Conservation (phyloP, 2,329 filamentous ascomycete genomes). For the Colletotrichum siamense region DNA sequence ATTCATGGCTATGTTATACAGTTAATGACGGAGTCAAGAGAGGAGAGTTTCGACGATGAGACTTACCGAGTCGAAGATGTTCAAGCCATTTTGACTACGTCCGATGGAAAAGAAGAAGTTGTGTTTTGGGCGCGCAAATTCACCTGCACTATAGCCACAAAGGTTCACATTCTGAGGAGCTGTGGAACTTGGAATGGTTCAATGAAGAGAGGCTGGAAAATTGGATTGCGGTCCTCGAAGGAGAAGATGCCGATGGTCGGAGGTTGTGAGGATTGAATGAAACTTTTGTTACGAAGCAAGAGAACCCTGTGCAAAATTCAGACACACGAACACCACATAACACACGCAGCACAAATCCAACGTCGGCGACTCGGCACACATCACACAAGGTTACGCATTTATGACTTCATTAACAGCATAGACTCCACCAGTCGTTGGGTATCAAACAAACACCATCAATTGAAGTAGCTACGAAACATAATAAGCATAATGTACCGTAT, state of each 20-base stretch:
- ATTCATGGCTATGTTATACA: neutral
- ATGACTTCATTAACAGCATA: neutral
- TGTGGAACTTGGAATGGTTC: neutral
- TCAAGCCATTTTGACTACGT: neutral
- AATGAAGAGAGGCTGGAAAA: neutral
- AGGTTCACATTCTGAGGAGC: neutral
- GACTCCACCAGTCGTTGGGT: neutral
- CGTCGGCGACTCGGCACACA: neutral
- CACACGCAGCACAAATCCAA: neutral
- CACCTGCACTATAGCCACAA: neutral
- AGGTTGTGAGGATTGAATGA: neutral
- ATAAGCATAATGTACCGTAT: neutral
- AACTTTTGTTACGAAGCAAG: neutral
- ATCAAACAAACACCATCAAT: neutral
- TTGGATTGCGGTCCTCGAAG: neutral
- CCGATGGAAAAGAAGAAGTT: neutral
- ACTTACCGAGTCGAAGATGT: neutral
- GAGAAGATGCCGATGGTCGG: neutral
- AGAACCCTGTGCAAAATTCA: neutral
- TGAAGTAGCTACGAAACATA: neutral
- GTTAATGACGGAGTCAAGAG: neutral
- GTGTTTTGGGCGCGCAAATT: neutral
- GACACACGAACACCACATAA: neutral
- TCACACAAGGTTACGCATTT: neutral
- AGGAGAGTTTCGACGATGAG: neutral